These are phyloP conservation scores for Ramaria sp. DNA, from an alignment of 768 basidiomycete species.

Conservation along the genomic window DNA sequence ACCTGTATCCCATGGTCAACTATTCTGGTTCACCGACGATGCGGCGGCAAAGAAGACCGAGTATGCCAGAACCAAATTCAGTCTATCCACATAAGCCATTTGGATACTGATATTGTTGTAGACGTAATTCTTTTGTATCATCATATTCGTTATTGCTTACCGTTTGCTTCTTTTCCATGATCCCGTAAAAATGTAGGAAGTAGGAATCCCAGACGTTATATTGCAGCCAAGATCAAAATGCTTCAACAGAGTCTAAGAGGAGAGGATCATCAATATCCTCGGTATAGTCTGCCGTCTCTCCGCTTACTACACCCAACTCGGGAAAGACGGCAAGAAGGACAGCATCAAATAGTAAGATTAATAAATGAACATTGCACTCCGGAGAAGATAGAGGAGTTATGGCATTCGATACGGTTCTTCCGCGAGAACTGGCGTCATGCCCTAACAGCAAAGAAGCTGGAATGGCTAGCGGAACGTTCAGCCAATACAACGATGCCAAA, in stretches of 20 bases:
- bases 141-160: background rate
- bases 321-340: slow-evolving; percentile 67
- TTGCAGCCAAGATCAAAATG: background rate
- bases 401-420: slow-evolving; percentile 35
- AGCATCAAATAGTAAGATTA: slow-evolving; percentile 63
- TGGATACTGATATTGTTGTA: background rate
- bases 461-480: slow-evolving; percentile 21
- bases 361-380: slow-evolving; percentile 71
- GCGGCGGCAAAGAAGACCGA: slow-evolving; percentile 57
- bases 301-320: slow-evolving; percentile 42
- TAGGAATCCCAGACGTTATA: background rate
- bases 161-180: background rate
- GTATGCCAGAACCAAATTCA: slow-evolving; percentile 44
- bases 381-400: slow-evolving; percentile 51
- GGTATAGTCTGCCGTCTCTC: background rate
- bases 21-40: slow-evolving; percentile 94
- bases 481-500: background rate
- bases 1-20: slow-evolving; percentile 67
- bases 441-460: slow-evolving; percentile 46
- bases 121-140: background rate
- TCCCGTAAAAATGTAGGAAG: background rate
- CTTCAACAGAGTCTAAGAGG: background rate
- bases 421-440: slow-evolving; percentile 27
- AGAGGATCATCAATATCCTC: slow-evolving; percentile 1
- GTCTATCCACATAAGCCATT: background rate